Conservation (phyloP, 148 eudicot genomes). For the Drosera capensis region DNA sequence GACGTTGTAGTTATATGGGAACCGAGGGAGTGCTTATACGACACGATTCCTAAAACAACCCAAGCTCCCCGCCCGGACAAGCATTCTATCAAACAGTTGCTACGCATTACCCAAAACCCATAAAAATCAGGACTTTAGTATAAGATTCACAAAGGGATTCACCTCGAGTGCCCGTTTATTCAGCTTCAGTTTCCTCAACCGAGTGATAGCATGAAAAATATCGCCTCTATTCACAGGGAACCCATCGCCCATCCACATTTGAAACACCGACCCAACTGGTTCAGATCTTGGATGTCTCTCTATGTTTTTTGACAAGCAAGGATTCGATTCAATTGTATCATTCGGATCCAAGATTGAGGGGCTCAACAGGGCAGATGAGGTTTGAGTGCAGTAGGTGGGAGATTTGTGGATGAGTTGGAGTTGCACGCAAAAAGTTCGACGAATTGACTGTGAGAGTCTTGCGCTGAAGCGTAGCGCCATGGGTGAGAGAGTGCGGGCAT, state of each 20-base stretch:
- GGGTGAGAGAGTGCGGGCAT: too few relatives aligned
- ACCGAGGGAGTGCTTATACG: not conserved
- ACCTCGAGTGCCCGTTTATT: conserved; percentile 79
- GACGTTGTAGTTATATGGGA: not conserved
- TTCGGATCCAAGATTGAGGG: conserved; percentile 9
- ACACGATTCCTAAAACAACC: too few relatives aligned
- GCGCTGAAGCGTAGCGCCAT: not conserved
- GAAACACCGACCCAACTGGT: conserved; percentile 49
- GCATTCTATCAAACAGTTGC: not conserved
- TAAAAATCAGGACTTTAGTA: not conserved
- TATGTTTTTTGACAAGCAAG: conserved; percentile 46
- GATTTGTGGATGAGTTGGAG: not conserved
- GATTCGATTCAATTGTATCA: conserved; percentile 15
- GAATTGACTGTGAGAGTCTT: conserved; percentile 19
- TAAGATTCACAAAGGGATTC: not conserved
- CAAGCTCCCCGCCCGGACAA: not conserved
- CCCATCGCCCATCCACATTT: conserved; percentile 94
- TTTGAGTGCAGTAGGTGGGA: conserved; percentile 16
- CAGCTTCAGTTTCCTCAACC: conserved; percentile 51
- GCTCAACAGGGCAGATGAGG: conserved; percentile 9
- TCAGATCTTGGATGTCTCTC: conserved; percentile 49
- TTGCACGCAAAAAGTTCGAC: conserved; percentile 28
- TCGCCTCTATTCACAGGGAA: conserved; percentile 61
- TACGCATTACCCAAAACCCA: not conserved
- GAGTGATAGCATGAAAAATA: conserved; percentile 69